Conservation (phyloP, 2,329 filamentous ascomycete species). For the Aspergillus sp. region DNA sequence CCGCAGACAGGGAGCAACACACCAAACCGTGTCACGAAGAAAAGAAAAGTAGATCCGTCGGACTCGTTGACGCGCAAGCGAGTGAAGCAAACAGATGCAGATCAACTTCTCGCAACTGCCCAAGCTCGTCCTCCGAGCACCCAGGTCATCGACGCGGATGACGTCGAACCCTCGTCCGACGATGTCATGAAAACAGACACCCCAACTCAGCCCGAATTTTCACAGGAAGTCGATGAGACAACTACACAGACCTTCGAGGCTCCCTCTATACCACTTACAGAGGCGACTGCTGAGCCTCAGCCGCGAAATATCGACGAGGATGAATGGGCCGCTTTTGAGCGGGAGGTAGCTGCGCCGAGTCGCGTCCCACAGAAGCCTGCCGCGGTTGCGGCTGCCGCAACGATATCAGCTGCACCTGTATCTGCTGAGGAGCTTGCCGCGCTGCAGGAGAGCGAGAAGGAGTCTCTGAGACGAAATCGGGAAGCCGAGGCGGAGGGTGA, state of each 20-base stretch:
- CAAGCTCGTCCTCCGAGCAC: slow-evolving; percentile 22
- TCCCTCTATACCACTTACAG: slow-evolving; percentile 9
- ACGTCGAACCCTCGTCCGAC: slow-evolving; percentile 26
- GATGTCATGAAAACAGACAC: slow-evolving; percentile 24
- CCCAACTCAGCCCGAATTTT: slow-evolving; percentile 16
- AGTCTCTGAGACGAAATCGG: slow-evolving; percentile 42
- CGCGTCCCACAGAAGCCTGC: slow-evolving; percentile 32
- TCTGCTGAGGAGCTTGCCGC: slow-evolving; percentile 62
- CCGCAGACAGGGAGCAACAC: slow-evolving; percentile 49
- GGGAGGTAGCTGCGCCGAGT: slow-evolving; percentile 64
- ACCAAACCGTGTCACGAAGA: slow-evolving; percentile 46
- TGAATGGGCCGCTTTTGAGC: slow-evolving; percentile 85
- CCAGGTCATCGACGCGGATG: slow-evolving; percentile 25
- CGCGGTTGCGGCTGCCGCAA: slow-evolving; percentile 47
- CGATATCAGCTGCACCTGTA: slow-evolving; percentile 69
- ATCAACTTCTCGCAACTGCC: slow-evolving; percentile 32
- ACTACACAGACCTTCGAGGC: slow-evolving; percentile 5
- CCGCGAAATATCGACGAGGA: slow-evolving; percentile 62
- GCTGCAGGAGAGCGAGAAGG: slow-evolving; percentile 49
- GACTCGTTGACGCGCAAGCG: slow-evolving; percentile 46
- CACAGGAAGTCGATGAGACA: slow-evolving; percentile 12
- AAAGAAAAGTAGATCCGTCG: slow-evolving; percentile 53
- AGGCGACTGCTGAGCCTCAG: slow-evolving; percentile 8
- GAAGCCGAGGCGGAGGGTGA: slow-evolving; percentile 65
- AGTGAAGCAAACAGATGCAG: slow-evolving; percentile 38